Evolutionary conservation across 306 rosid species (phyloP).

Genomic region (Oemleria cerasiformis): DNA sequence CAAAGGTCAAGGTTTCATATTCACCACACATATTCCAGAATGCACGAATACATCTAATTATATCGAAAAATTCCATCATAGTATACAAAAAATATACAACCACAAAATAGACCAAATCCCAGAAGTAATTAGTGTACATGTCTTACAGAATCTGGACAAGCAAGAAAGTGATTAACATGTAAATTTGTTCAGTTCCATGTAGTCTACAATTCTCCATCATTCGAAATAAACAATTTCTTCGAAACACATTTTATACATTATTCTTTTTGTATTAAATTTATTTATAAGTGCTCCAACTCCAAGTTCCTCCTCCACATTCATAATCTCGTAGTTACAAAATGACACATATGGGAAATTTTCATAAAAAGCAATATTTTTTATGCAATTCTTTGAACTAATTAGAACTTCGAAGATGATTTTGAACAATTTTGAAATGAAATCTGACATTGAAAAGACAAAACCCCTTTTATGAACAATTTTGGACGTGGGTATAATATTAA

Average conservation of each 20-base stretch:
- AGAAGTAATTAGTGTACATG: not conserved
- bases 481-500: not conserved
- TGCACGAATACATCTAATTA: not conserved
- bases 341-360: not conserved
- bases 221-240: too few relatives aligned
- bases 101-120: not conserved
- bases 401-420: not conserved
- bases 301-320: too few relatives aligned
- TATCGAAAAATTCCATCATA: too few relatives aligned
- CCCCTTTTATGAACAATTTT: not conserved
- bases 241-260: not conserved
- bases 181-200: too few relatives aligned
- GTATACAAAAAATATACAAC: too few relatives aligned
- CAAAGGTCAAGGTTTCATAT: constrained; percentile 6
- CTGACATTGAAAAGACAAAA: not conserved
- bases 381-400: not conserved
- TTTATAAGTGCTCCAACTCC: not conserved
- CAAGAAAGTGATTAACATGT: too few relatives aligned
- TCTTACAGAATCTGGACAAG: not conserved
- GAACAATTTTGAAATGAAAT: not conserved
- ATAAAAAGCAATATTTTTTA: not conserved
- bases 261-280: not conserved
- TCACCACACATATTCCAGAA: constrained; percentile 5
- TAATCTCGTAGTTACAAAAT: too few relatives aligned
- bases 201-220: too few relatives aligned